Conservation (phyloP, 805 yeast genomes). For the Saturnispora serradocipensis region DNA sequence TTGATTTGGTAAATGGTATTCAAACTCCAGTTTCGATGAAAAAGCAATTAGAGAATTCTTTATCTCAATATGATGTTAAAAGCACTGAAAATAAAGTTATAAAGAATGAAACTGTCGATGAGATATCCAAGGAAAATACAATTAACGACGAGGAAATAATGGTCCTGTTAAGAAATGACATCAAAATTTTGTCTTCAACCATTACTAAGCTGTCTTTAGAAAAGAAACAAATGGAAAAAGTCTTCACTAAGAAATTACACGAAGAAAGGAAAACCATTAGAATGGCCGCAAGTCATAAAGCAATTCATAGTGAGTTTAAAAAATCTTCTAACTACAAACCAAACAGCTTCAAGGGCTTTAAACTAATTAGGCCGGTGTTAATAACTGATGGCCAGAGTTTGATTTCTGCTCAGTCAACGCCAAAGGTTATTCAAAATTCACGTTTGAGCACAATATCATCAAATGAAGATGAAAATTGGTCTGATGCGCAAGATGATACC, state of each 20-base stretch:
- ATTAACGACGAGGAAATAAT: constrained; percentile 22
- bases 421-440: background rate
- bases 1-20: constrained; percentile 1
- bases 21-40: constrained; percentile 7
- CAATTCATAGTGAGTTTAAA: constrained; percentile 13
- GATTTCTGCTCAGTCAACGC: constrained; percentile 2
- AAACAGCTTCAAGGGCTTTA: constrained; percentile 9
- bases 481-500: background rate
- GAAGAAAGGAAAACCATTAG: constrained; percentile 20
- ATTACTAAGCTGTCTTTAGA: constrained; percentile 16
- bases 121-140: constrained; percentile 12
- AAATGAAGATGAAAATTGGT: background rate
- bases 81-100: background rate
- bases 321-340: constrained; percentile 2
- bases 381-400: constrained; percentile 3
- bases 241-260: constrained; percentile 16
- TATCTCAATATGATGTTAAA: constrained; percentile 5
- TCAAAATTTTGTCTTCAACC: constrained; percentile 17
- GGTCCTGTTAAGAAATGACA: constrained; percentile 24
- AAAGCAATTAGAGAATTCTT: constrained; percentile 4
- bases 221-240: constrained; percentile 18
- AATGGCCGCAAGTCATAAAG: constrained; percentile 11
- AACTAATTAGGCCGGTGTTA: constrained; percentile 3
- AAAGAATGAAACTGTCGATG: background rate
- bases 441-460: background rate